A percentile compares a stretch with the other conserved stretches of the same genome.
phyloP scores from a whole-genome alignment of 495 filamentous ascomycete species.

The Parmelia sp. region DNA sequence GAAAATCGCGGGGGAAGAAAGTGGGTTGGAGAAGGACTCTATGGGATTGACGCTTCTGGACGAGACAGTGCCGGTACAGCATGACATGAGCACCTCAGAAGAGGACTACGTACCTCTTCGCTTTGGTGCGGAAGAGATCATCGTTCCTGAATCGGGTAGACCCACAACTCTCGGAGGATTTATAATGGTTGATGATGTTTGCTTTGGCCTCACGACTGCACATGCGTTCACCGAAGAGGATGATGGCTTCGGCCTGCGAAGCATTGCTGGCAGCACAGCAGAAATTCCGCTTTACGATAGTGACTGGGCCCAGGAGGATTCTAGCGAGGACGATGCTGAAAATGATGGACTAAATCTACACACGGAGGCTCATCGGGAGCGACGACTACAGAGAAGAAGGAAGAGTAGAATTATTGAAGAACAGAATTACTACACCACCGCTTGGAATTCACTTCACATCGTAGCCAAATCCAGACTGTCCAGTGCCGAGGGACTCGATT shows the following conservation, averaged over 20 bases:
- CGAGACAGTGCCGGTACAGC: not conserved
- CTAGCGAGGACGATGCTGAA: not conserved
- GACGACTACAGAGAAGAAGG: not conserved
- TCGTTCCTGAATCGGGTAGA: not conserved
- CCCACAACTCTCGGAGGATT: not conserved
- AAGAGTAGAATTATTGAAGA: not conserved
- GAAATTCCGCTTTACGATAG: slow-evolving; percentile 2
- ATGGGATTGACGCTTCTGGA: not conserved
- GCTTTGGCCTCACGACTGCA: slow-evolving; percentile 9
- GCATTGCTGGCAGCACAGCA: not conserved
- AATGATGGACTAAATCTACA: not conserved
- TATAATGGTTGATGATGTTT: slow-evolving; percentile 6
- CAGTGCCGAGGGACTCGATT: slow-evolving; percentile 6
- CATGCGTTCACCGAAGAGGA: slow-evolving; percentile 8
- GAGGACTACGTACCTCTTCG: not conserved
- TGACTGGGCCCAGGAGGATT: slow-evolving; percentile 1
- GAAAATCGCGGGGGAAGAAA: not conserved
- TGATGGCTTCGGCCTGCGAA: not conserved
- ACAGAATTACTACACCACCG: slow-evolving; percentile 2
- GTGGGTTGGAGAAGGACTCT: not conserved
- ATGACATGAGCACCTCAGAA: not conserved
- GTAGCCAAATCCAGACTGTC: slow-evolving; percentile 1
- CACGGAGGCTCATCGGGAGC: not conserved
- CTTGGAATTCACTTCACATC: slow-evolving; percentile 4
- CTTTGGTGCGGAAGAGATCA: slow-evolving; percentile 5